Base-by-base conservation (phyloP, 139 green algal genomes). In the Chlamydomonas sp. region DNA sequence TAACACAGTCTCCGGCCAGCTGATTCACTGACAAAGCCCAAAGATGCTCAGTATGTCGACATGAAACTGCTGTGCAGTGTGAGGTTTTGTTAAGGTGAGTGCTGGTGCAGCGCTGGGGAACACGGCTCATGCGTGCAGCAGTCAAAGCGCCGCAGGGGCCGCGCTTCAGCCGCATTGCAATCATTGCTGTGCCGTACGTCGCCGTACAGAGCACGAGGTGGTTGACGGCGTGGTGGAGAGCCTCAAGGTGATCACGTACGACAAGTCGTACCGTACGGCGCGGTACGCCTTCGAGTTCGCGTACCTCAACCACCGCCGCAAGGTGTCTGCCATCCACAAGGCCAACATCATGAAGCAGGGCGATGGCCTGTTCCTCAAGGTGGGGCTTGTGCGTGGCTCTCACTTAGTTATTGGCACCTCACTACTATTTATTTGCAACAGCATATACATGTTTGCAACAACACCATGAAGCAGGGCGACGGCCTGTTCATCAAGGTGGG, bases 301-400 rank as follows among this genome's bases (percentile, higher is more conserved):
- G 1, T 84, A 81, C 18, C 93, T 97, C 60, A 96, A 99, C 90
- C 89, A 92, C 49, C 91, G 97, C 10, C 92, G 96, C 89, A 96
- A 93, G 79, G 89, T 99, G 66, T 97, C 95, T 14, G 95, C 95
- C 8, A 92, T 97, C 63, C 95, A 97, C 90, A 97, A 97, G 84
- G 95, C 95, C 69, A 99, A 99, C 94, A 99, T 99, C 93, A 99
- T 99, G 97, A 99, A 99, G 84, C 76, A 89, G 82, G 88, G 85
- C 14, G 91, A 94, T 60, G 91, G 91, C 69, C 80, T 91, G 68
- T 94, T 94, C 88, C 88, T 94, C 31, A 92, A 90, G 89, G 91
- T 94, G 73, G 3, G 90, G 15, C 57, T 17, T 60, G 7, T 49
- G 31, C 31, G 31, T 49, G 31, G 31, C 31, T 49, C 31, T 49